These are phyloP conservation scores for Isochrysis galbana DNA, from an alignment of 78 protist genomes.

Conservation along the genomic window DNA sequence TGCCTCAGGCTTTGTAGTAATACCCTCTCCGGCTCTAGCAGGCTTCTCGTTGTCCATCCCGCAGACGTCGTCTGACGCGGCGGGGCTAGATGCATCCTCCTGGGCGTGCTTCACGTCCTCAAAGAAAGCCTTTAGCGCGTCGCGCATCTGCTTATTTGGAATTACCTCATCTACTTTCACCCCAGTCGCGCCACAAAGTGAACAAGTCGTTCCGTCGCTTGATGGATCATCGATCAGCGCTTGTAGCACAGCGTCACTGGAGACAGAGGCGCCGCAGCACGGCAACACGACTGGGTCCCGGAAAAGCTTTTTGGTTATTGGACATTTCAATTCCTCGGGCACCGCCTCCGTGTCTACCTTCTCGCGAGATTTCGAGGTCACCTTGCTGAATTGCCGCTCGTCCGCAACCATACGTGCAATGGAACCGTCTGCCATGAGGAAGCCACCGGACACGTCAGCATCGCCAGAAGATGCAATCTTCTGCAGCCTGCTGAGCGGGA, in stretches of 20 bases:
- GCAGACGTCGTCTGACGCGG: neutral
- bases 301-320: neutral
- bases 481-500: neutral
- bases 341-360: neutral
- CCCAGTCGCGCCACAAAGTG: neutral
- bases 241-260: neutral
- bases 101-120: neutral
- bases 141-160: neutral
- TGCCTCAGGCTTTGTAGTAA: too few relatives aligned
- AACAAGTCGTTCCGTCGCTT: neutral
- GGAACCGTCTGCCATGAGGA: neutral
- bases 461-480: too few relatives aligned
- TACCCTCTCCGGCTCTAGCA: neutral
- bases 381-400: neutral
- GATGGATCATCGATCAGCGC: neutral
- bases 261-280: slow-evolving; percentile 18
- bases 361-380: neutral
- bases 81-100: neutral
- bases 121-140: neutral
- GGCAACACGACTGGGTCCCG: neutral
- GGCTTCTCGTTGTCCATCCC: too few relatives aligned
- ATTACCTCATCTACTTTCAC: neutral
- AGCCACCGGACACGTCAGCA: neutral
- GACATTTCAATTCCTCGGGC: neutral
- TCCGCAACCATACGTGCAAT: neutral